A percentile compares a stretch with the other conserved stretches of the same genome.
These are phyloP conservation scores for Aspergillus affinis DNA, from an alignment of 495 filamentous ascomycete species.

Conservation along the genomic window DNA sequence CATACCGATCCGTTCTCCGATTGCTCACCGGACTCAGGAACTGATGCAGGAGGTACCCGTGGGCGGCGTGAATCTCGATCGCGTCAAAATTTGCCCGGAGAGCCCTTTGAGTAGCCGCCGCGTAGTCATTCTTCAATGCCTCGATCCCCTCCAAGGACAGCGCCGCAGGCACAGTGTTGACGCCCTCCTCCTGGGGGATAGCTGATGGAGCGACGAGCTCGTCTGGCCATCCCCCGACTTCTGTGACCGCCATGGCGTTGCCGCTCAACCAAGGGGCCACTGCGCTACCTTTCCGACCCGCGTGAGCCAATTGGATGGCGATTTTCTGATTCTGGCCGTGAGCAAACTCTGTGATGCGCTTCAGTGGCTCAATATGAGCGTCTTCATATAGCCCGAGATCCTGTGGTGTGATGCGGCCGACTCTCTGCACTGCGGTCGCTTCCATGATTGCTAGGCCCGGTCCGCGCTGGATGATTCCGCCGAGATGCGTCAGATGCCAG, in stretches of 20 bases:
- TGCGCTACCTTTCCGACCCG: constrained; percentile 70
- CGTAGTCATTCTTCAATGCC: constrained; percentile 56
- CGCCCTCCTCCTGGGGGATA: constrained; percentile 51
- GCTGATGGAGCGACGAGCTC: constrained; percentile 56
- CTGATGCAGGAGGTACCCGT: constrained; percentile 64
- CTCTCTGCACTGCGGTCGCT: constrained; percentile 65
- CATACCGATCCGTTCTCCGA: constrained; percentile 63
- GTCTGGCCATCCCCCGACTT: constrained; percentile 40
- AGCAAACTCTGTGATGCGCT: constrained; percentile 65
- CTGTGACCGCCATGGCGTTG: constrained; percentile 37
- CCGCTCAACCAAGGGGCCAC: constrained; percentile 63
- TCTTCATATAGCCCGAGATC: constrained; percentile 74
- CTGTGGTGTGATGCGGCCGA: constrained; percentile 75
- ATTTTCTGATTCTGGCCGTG: constrained; percentile 71
- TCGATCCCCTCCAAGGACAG: constrained; percentile 59
- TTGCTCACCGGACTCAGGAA: constrained; percentile 68
- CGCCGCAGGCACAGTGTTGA: constrained; percentile 47
- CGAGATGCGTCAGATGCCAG: constrained; percentile 62
- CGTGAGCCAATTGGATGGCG: constrained; percentile 74
- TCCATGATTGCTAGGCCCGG: constrained; percentile 70
- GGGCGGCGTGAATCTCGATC: constrained; percentile 58
- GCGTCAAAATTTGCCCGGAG: constrained; percentile 59
- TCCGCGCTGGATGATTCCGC: constrained; percentile 63
- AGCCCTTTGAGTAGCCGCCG: constrained; percentile 53
- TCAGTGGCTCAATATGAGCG: constrained; percentile 62